Conservation (phyloP, 2,329 filamentous ascomycete species). For the Mycosphaerella arachidis region DNA sequence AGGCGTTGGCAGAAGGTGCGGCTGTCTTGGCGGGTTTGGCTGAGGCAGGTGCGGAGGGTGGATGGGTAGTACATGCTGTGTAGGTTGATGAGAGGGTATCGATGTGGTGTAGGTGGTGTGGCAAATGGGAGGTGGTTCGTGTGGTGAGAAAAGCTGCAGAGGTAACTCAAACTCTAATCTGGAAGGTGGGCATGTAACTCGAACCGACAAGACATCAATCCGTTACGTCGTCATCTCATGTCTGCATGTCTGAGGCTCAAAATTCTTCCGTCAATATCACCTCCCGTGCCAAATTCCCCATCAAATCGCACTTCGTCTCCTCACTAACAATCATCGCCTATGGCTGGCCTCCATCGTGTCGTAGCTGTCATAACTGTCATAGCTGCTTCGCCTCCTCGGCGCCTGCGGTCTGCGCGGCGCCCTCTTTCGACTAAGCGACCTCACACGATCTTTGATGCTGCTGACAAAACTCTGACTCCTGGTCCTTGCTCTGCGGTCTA, state of each 20-base stretch:
- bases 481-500: neutral
- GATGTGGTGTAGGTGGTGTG: too few species aligned
- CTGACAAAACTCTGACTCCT: neutral
- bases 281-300: neutral
- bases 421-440: neutral
- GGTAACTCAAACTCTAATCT: neutral
- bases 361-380: conserved; percentile 2
- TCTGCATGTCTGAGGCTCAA: neutral
- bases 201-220: neutral
- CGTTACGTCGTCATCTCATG: neutral
- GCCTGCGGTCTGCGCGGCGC: conserved; percentile 1
- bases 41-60: too few species aligned
- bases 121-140: too few species aligned
- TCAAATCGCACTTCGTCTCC: neutral
- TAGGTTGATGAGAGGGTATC: neutral
- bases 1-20: neutral
- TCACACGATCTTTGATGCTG: neutral
- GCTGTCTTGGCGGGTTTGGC: neutral
- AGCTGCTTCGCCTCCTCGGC: conserved; percentile 1
- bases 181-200: neutral
- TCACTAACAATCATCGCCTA: neutral
- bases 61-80: neutral
- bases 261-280: neutral
- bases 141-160: too few species aligned
- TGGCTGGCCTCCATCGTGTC: neutral